These are phyloP conservation scores for Arxiozyma heterogenica DNA, from an alignment of 1,139 yeast genomes.

Conservation along the genomic window DNA sequence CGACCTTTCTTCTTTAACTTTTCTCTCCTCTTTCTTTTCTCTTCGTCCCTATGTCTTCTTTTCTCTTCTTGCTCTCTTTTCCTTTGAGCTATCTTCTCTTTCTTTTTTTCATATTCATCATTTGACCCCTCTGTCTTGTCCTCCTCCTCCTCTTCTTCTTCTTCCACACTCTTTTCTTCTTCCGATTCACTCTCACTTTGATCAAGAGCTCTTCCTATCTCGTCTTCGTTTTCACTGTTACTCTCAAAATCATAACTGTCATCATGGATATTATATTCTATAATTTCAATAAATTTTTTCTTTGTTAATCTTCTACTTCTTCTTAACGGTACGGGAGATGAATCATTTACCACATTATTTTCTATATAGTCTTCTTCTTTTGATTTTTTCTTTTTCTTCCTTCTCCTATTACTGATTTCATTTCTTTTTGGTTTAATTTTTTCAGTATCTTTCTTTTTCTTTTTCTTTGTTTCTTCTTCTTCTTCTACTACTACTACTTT, in stretches of 20 bases:
- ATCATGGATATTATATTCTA: slow-evolving; percentile 4
- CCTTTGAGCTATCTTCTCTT: neutral
- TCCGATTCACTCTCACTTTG: slow-evolving; percentile 10
- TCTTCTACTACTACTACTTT: slow-evolving; percentile 10
- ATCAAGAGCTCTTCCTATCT: neutral
- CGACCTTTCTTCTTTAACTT: slow-evolving; percentile 2
- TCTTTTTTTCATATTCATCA: neutral
- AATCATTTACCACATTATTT: slow-evolving; percentile 12
- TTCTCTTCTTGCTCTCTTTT: neutral
- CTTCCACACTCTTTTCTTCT: slow-evolving; percentile 8
- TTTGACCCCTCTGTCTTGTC: slow-evolving; percentile 1
- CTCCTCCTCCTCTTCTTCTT: neutral
- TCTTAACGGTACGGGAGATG: slow-evolving; percentile 7
- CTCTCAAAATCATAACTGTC: slow-evolving; percentile 2
- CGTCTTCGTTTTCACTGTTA: slow-evolving; percentile 11
- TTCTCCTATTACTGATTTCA: slow-evolving; percentile 17
- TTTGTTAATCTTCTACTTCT: slow-evolving; percentile 12
- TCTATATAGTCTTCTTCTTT: slow-evolving; percentile 9
- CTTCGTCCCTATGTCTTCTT: slow-evolving; percentile 5
- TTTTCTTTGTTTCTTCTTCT: slow-evolving; percentile 3
- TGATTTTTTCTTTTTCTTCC: slow-evolving; percentile 11
- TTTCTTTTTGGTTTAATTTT: slow-evolving; percentile 8
- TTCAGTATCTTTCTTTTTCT: slow-evolving; percentile 9
- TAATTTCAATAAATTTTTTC: slow-evolving; percentile 13
- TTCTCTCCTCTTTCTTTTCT: slow-evolving; percentile 8